A percentile compares a stretch with the other conserved stretches of the same genome.
These are phyloP conservation scores for Ophiostoma triangulosporum DNA, from an alignment of 2,329 filamentous ascomycete species.

Conservation along the genomic window DNA sequence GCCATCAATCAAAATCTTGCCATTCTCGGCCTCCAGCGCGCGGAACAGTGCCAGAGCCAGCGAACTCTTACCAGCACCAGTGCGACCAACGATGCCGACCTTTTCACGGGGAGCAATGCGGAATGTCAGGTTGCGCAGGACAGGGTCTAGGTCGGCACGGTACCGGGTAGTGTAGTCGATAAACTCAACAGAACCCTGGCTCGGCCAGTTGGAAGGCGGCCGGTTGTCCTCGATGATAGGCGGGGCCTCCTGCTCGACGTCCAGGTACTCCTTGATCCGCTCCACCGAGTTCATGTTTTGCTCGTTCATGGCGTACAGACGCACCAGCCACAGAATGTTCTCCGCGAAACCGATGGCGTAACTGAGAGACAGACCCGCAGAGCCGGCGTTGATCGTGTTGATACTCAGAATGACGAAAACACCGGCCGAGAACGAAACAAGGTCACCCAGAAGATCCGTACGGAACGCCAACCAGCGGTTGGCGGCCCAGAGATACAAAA, in stretches of 20 bases:
- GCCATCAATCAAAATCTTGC: slow-evolving; percentile 80
- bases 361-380: slow-evolving; percentile 83
- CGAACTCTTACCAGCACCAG: slow-evolving; percentile 92
- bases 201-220: slow-evolving; percentile 72
- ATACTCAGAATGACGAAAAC: slow-evolving; percentile 79
- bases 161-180: slow-evolving; percentile 82
- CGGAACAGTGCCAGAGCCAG: slow-evolving; percentile 87
- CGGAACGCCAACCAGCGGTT: slow-evolving; percentile 95
- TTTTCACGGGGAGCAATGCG: slow-evolving; percentile 78
- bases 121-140: slow-evolving; percentile 73
- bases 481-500: slow-evolving; percentile 91
- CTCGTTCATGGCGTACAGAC: slow-evolving; percentile 87
- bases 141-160: slow-evolving; percentile 71
- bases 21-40: slow-evolving; percentile 78
- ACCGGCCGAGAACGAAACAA: slow-evolving; percentile 88
- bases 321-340: slow-evolving; percentile 91
- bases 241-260: slow-evolving; percentile 85
- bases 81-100: slow-evolving; percentile 90
- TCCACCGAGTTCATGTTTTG: slow-evolving; percentile 99
- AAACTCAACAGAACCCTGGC: slow-evolving; percentile 75
- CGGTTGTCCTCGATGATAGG: slow-evolving; percentile 65
- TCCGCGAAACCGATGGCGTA: slow-evolving; percentile 97
- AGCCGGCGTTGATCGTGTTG: slow-evolving; percentile 74
- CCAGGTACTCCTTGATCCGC: slow-evolving; percentile 91
- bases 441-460: slow-evolving; percentile 76